These are phyloP conservation scores for Draba incana DNA, from an alignment of 345 rosid genomes.

Conservation along the genomic window DNA sequence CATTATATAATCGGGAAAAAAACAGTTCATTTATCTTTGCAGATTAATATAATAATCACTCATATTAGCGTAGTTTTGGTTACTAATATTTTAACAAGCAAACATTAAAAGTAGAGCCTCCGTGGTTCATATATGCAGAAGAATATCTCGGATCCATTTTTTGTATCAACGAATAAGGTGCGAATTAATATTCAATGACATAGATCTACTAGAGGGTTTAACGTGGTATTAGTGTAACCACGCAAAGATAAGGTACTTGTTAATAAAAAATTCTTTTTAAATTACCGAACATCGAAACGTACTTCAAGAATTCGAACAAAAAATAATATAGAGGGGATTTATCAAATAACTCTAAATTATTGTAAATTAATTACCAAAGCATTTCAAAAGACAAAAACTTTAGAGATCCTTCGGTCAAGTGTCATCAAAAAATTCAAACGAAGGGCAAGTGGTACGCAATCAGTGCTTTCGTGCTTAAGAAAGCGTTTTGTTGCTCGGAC, in stretches of 20 bases:
- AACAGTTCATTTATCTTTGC: constrained; percentile 26
- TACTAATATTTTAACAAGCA: constrained; percentile 16
- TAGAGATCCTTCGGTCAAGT: constrained; percentile 9
- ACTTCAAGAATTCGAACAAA: constrained; percentile 38
- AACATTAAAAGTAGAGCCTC: constrained; percentile 45
- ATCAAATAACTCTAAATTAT: constrained; percentile 16
- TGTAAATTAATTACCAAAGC: not conserved
- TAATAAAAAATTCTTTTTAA: not conserved
- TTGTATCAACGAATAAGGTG: constrained; percentile 36
- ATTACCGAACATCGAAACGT: constrained; percentile 35
- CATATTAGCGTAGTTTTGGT: constrained; percentile 22
- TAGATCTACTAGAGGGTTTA: constrained; percentile 12
- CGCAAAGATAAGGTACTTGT: constrained; percentile 24
- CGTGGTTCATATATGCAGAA: constrained; percentile 49
- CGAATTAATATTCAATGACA: constrained; percentile 17
- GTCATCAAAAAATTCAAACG: constrained; percentile 13
- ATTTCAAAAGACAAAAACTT: constrained; percentile 18
- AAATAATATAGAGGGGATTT: constrained; percentile 14
- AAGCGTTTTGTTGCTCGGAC: not conserved
- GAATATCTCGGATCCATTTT: constrained; percentile 46
- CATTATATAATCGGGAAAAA: constrained; percentile 32
- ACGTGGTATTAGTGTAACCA: constrained; percentile 32
- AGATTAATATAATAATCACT: constrained; percentile 18
- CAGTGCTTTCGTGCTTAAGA: constrained; percentile 1
- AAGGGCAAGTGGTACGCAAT: not conserved